These are phyloP conservation scores for Borovskyia barvae DNA, from an alignment of 208 protist species.

Conservation along the genomic window DNA sequence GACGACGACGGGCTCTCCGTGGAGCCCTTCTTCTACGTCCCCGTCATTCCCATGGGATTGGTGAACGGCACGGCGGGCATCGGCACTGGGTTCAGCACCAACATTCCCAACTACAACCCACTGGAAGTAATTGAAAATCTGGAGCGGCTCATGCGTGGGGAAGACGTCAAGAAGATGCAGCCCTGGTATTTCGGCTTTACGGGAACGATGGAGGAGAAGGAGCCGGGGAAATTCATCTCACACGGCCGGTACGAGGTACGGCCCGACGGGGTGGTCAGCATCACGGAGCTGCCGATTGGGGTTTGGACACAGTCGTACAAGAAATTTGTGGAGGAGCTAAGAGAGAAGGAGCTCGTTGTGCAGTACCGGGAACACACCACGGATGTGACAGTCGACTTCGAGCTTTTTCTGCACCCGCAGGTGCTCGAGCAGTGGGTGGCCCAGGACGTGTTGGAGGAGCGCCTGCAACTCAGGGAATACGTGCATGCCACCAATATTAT, in stretches of 20 bases:
- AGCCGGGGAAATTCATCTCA: constrained; percentile 82
- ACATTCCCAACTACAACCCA: constrained; percentile 99
- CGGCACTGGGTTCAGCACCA: constrained; percentile 99
- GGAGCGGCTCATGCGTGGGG: constrained; percentile 75
- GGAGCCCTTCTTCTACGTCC: constrained; percentile 99
- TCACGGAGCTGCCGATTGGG: constrained; percentile 97
- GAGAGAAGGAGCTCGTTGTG: constrained; percentile 87
- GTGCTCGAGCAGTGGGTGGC: constrained; percentile 72
- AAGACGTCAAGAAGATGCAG: constrained; percentile 74
- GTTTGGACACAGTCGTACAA: constrained; percentile 97
- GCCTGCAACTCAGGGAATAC: constrained; percentile 89
- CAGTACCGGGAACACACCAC: constrained; percentile 97
- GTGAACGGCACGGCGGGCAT: constrained; percentile 99
- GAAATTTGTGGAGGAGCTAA: constrained; percentile 92
- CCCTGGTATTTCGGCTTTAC: constrained; percentile 99
- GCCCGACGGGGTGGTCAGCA: constrained; percentile 84
- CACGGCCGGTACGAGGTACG: constrained; percentile 63
- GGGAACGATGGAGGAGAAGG: constrained; percentile 83
- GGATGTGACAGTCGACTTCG: constrained; percentile 96
- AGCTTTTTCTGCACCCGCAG: constrained; percentile 89
- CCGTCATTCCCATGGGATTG: constrained; percentile 99
- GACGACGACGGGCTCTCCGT: constrained; percentile 99
- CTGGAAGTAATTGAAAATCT: constrained; percentile 94
- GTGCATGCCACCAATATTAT: constrained; percentile 97
- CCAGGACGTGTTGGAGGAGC: constrained; percentile 86